Base-by-base conservation (phyloP, 345 rosid species). In the Lepidium aucheri region DNA sequence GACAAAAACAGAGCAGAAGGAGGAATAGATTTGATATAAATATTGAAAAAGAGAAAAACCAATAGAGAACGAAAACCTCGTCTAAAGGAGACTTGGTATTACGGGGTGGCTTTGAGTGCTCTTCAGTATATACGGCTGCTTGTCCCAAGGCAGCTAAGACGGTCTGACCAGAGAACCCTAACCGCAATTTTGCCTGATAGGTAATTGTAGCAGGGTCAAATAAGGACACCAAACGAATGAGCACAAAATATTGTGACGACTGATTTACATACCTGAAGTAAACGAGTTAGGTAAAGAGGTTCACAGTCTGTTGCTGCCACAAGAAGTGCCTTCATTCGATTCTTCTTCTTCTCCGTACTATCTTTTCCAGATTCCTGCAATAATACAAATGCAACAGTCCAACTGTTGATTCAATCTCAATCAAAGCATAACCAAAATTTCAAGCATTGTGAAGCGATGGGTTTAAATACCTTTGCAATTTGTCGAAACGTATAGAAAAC, bases 281-380 rank as follows among this genome's bases (percentile, higher is more conserved):
- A 77, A 76, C 98, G 91, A 72, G 87, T 83, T 57, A 92, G 61
- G 77, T 87, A 89, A 46, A 68, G 87, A 75, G 98, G 97, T 78
- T 92, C 98, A 51, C 95, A 87, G 71, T 92, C 98, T 33, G 83
- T 83, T 63, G 96, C 88, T 45, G 98, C 96, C 67, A 89, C 95
- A 71, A 92, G 93, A 76, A 92, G 98, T 44, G 77, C 81, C 78
- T 83, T 89, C 80, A 92, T 89, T 56, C 76, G 91, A 65, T 86
- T 81, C 83, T 82, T 89, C 79, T 89, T 92, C 86, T 83, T 89
- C 53, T 86, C 96, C 71, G 85, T 90, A 77, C 97, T 92, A 74
- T 81, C 96, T 83, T 87, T 89, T 78, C 97, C 98, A 24, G 85
- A 76, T 68, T 92, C 95, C 97, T 92, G 54, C 22, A 20, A 20